phyloP scores from a whole-genome alignment of 164 flowering plant species.

The Vitis amurensis region DNA sequence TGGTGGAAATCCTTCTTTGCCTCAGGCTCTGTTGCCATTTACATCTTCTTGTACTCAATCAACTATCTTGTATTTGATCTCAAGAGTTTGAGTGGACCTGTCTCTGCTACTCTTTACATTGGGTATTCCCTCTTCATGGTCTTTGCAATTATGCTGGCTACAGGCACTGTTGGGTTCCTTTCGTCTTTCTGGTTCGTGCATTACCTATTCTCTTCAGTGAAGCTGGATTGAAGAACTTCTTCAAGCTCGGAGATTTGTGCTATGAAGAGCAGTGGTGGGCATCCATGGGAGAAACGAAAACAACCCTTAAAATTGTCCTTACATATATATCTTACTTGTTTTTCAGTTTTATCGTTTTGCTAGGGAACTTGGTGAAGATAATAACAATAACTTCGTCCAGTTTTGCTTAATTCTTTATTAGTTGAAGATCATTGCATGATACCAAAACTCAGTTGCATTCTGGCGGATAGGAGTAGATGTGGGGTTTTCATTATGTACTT shows the following conservation, averaged over 20 bases:
- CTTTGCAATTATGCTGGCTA: constrained; percentile 74
- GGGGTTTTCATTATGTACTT: background rate
- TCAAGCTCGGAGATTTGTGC: background rate
- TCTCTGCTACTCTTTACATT: constrained; percentile 76
- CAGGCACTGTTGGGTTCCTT: constrained; percentile 83
- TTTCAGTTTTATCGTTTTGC: constrained; percentile 1
- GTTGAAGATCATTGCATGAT: constrained; percentile 3
- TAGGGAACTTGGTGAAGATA: constrained; percentile 17
- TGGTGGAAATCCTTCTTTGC: constrained; percentile 98
- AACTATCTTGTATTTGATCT: constrained; percentile 84
- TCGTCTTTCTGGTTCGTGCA: constrained; percentile 91
- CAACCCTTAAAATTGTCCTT: background rate
- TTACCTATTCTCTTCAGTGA: constrained; percentile 81
- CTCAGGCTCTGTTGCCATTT: constrained; percentile 85
- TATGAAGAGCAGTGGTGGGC: background rate
- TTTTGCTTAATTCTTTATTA: constrained; percentile 26
- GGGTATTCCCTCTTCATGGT: constrained; percentile 87
- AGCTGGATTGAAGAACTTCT: constrained; percentile 56
- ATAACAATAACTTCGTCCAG: constrained; percentile 18
- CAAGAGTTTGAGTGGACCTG: constrained; percentile 77
- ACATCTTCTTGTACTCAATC: constrained; percentile 80
- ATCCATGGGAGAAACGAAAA: background rate
- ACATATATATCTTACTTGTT: constrained; percentile 5
- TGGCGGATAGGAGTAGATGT: background rate
- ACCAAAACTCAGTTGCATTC: background rate